Conservation (phyloP, 306 rosid genomes). For the Medicago truncatula region MtrunA17r5.0-ANR NC_053049.1:29985501-29986000, state of each 20-base stretch:
- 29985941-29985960: not conserved
- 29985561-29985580: slow-evolving; percentile 85
- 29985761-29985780: slow-evolving; percentile 41
- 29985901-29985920: slow-evolving; percentile 10
- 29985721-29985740: slow-evolving; percentile 39
- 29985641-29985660: slow-evolving; percentile 72
- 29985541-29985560: slow-evolving; percentile 33
- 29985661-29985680: slow-evolving; percentile 59
- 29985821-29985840: slow-evolving; percentile 65
- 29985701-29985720: slow-evolving; percentile 45
- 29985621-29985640: slow-evolving; percentile 59
- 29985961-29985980: slow-evolving; percentile 1
- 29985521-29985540: slow-evolving; percentile 20
- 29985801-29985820: slow-evolving; percentile 69
- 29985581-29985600: slow-evolving; percentile 94
- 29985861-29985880: slow-evolving; percentile 16
- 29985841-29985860: slow-evolving; percentile 33
- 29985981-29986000: slow-evolving; percentile 12
- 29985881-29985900: slow-evolving; percentile 12
- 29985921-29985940: slow-evolving; percentile 11
- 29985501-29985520: slow-evolving; percentile 37
- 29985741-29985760: slow-evolving; percentile 47
- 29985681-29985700: slow-evolving; percentile 46
- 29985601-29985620: slow-evolving; percentile 61
- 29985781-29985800: slow-evolving; percentile 51